Evolutionary conservation across 148 eudicot genomes (phyloP).

Genomic region (Persicaria tinctoria): DNA sequence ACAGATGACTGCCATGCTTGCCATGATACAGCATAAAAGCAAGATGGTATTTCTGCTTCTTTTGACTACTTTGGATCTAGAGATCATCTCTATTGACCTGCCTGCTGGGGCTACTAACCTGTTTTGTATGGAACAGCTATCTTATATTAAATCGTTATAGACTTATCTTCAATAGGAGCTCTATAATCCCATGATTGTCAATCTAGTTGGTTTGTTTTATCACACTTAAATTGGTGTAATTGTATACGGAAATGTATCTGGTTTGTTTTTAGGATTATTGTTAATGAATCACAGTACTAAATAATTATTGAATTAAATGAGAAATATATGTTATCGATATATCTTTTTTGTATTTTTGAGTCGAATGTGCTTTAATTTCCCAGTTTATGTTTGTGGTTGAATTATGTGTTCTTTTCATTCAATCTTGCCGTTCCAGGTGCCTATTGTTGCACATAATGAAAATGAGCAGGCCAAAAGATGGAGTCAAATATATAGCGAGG

Average conservation of each 20-base stretch:
- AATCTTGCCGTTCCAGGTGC: constrained; percentile 49
- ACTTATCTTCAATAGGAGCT: no score
- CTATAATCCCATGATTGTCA: no score
- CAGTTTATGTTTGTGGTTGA: background rate
- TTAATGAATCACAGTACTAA: no score
- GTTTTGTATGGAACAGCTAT: background rate
- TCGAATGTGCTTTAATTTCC: background rate
- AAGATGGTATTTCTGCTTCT: constrained; percentile 52
- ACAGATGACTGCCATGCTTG: constrained; percentile 99
- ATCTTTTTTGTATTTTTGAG: background rate
- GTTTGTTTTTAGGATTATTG: background rate
- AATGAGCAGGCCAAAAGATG: constrained; percentile 74
- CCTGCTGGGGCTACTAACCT: no score
- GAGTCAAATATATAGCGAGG: constrained; percentile 87
- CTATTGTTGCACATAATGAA: constrained; percentile 73
- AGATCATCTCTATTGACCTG: background rate
- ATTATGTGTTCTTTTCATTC: constrained; percentile 7
- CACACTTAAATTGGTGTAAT: background rate
- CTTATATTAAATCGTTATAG: background rate
- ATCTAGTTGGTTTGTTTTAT: no score
- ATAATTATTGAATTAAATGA: background rate
- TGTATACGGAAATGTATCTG: background rate
- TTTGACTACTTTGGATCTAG: background rate
- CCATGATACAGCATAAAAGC: constrained; percentile 92
- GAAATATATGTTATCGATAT: background rate